A percentile compares a stretch with the other conserved stretches of the same genome.
Evolutionary conservation across 73 alveolate genomes (phyloP).

Genomic region (Breviolum minutum): DNA sequence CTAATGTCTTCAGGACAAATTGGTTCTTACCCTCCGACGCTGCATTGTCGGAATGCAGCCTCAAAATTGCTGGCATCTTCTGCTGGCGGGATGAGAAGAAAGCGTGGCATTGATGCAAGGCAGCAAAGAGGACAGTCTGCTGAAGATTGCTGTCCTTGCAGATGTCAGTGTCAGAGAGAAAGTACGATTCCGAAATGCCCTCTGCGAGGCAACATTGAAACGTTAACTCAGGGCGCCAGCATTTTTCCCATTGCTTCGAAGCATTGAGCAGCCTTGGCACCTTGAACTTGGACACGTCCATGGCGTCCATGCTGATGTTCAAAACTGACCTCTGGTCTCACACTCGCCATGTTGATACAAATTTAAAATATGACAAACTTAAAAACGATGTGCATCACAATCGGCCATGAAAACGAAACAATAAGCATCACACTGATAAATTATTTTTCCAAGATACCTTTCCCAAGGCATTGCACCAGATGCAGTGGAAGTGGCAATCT

Average conservation of each 20-base stretch:
- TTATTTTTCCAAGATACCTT: not conserved
- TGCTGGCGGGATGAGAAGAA: not conserved
- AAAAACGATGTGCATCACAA: too few species aligned
- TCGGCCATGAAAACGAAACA: too few species aligned
- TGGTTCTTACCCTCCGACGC: not conserved
- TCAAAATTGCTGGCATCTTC: not conserved
- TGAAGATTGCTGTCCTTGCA: not conserved
- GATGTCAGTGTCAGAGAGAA: not conserved
- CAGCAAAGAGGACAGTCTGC: not conserved
- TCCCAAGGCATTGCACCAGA: not conserved
- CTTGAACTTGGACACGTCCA: not conserved
- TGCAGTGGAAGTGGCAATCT: not conserved
- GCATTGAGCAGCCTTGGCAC: not conserved
- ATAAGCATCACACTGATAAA: too few species aligned
- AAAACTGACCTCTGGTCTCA: not conserved
- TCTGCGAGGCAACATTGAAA: not conserved
- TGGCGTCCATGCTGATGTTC: not conserved
- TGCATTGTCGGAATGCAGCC: slow-evolving; percentile 8
- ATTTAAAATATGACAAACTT: too few species aligned
- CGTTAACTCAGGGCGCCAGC: not conserved
- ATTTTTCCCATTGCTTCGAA: not conserved
- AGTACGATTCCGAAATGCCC: not conserved
- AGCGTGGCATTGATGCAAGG: not conserved
- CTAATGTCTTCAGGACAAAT: not conserved
- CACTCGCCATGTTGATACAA: too few species aligned